Conservation (phyloP, 2,329 filamentous ascomycete genomes). For the Metarhizium brunneum region DNA sequence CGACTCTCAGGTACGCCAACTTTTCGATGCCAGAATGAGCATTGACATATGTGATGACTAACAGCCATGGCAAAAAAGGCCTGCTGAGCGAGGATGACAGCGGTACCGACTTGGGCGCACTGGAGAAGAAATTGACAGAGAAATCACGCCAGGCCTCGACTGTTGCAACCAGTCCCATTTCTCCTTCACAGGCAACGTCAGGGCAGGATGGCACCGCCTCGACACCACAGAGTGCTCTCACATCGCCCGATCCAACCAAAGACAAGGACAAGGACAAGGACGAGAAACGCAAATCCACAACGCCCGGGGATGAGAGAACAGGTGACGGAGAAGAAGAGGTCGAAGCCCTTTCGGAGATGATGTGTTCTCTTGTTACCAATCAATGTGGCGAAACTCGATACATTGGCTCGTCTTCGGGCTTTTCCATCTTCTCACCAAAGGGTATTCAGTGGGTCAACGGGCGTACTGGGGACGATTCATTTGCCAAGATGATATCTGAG, state of each 20-base stretch:
- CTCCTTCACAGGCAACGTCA: constrained; percentile 38
- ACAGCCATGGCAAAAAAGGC: constrained; percentile 30
- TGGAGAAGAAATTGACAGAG: constrained; percentile 67
- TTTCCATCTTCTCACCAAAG: constrained; percentile 97
- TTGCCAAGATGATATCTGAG: constrained; percentile 87
- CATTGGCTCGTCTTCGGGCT: constrained; percentile 96
- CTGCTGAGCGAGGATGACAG: constrained; percentile 78
- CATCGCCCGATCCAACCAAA: constrained; percentile 39
- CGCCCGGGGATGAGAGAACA: constrained; percentile 31
- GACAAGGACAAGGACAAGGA: constrained; percentile 25
- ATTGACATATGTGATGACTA: background rate
- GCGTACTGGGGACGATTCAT: constrained; percentile 91
- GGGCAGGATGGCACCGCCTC: constrained; percentile 32
- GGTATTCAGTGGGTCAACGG: constrained; percentile 98
- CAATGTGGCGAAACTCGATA: constrained; percentile 91
- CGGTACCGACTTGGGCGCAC: constrained; percentile 76
- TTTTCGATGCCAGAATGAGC: background rate
- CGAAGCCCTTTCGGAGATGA: constrained; percentile 89
- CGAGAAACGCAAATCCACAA: constrained; percentile 26
- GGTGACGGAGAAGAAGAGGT: constrained; percentile 55
- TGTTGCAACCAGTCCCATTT: constrained; percentile 35
- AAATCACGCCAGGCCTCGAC: constrained; percentile 44
- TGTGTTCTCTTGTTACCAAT: constrained; percentile 96
- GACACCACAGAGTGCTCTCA: constrained; percentile 44
- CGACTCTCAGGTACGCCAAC: constrained; percentile 59